Conservation (phyloP, 176 grass and related monocot species). For the Olyra latifolia region DNA sequence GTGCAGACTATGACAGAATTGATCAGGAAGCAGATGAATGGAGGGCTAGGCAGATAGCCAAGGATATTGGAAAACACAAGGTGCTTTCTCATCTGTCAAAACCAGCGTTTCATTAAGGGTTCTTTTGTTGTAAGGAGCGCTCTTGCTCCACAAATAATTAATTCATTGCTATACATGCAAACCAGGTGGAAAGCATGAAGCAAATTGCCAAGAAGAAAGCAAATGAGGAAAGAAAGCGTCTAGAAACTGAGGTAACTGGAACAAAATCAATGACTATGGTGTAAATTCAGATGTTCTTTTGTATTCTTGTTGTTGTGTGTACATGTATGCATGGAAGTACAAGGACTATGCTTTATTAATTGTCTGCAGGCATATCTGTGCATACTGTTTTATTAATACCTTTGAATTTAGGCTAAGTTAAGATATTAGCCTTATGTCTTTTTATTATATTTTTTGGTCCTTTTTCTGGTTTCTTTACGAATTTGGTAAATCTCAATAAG, state of each 20-base stretch:
- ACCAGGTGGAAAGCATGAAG: slow-evolving; percentile 86
- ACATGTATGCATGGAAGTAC: not conserved
- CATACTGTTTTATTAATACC: slow-evolving; percentile 9
- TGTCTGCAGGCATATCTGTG: not conserved
- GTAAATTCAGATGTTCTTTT: not conserved
- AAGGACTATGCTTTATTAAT: not conserved
- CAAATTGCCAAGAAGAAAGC: slow-evolving; percentile 89
- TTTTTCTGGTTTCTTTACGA: not conserved
- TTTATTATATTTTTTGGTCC: not conserved
- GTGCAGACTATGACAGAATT: slow-evolving; percentile 63
- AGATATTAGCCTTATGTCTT: not conserved
- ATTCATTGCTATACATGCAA: slow-evolving; percentile 24
- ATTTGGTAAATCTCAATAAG: not conserved
- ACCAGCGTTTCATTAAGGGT: slow-evolving; percentile 9
- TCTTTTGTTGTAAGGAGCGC: not conserved
- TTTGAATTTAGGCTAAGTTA: not conserved
- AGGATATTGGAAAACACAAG: slow-evolving; percentile 79
- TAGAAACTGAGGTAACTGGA: slow-evolving; percentile 81
- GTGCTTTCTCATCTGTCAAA: slow-evolving; percentile 34
- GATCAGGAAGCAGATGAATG: slow-evolving; percentile 92
- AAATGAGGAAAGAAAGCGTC: slow-evolving; percentile 76
- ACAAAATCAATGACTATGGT: not conserved
- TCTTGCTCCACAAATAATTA: not conserved
- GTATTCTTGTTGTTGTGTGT: not conserved
- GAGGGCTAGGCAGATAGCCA: slow-evolving; percentile 83